phyloP scores from a whole-genome alignment of 2,329 filamentous ascomycete species.

The Pyricularia grisea region DNA sequence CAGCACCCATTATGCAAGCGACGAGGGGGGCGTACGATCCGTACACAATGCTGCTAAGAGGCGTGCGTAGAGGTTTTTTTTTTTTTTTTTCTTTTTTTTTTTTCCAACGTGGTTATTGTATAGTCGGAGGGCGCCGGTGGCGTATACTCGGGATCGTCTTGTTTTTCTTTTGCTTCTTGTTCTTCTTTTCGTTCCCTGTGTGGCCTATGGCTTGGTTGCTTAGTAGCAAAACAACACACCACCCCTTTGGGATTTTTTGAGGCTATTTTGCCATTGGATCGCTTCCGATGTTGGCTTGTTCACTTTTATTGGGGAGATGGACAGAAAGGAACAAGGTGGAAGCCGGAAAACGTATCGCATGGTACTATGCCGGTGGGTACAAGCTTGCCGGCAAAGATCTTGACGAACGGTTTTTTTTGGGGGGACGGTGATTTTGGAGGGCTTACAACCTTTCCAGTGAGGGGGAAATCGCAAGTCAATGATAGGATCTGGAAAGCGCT shows the following conservation, averaged over 20 bases:
- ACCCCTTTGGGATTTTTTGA: background rate
- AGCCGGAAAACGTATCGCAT: background rate
- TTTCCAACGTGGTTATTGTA: too few species aligned
- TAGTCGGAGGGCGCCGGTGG: too few species aligned
- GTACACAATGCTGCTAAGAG: too few species aligned
- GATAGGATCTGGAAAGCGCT: background rate
- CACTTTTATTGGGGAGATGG: background rate
- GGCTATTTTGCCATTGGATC: background rate
- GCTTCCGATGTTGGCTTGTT: background rate
- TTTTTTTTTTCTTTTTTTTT: too few species aligned
- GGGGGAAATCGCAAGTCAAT: background rate
- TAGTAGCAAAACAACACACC: background rate
- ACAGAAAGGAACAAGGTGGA: background rate
- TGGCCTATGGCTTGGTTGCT: background rate
- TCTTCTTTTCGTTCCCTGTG: too few species aligned
- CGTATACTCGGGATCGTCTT: too few species aligned
- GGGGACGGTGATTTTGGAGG: too few species aligned
- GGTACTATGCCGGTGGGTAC: background rate
- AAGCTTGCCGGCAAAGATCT: background rate
- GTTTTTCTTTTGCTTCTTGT: slow-evolving; percentile 12
- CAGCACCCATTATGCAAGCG: too few species aligned
- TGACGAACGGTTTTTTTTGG: background rate
- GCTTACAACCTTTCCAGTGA: background rate
- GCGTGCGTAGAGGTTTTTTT: too few species aligned
- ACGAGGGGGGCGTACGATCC: too few species aligned